Percentiles rank a stretch among this genome's conserved stretches.
Evolutionary conservation across 2,329 filamentous ascomycete genomes (phyloP).

Genomic region (Colletotrichum theobromicola): DNA sequence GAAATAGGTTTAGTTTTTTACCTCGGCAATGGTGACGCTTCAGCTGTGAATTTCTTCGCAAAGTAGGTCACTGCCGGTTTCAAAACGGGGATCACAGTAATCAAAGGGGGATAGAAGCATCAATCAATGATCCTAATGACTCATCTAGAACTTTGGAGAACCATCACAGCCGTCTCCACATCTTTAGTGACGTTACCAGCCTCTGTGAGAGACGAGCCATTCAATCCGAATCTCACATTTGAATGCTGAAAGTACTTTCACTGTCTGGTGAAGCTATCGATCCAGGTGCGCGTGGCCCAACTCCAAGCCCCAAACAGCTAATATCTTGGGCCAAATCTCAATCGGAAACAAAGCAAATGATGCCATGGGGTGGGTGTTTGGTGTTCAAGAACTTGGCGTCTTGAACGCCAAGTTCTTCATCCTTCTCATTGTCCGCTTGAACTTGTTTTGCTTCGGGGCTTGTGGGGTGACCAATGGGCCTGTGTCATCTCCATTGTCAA

Average conservation of each 20-base stretch:
- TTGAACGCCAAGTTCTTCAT: neutral
- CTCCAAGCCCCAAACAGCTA: neutral
- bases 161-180: neutral
- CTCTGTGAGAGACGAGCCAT: neutral
- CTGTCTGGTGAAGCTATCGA: neutral
- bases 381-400: neutral
- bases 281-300: neutral
- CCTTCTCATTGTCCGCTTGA: neutral
- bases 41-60: neutral
- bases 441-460: neutral
- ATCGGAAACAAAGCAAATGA: neutral
- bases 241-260: neutral
- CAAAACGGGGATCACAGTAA: neutral
- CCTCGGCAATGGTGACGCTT: neutral
- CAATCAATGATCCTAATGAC: neutral
- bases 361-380: neutral
- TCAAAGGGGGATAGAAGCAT: neutral
- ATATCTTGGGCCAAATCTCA: neutral
- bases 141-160: neutral
- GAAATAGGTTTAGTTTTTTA: neutral
- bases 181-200: neutral
- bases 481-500: neutral
- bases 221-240: neutral
- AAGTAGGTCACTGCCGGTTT: neutral
- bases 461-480: neutral